Evolutionary conservation across 192 early-diverging fungal species (phyloP).

Genomic region (Podila horticola): DNA sequence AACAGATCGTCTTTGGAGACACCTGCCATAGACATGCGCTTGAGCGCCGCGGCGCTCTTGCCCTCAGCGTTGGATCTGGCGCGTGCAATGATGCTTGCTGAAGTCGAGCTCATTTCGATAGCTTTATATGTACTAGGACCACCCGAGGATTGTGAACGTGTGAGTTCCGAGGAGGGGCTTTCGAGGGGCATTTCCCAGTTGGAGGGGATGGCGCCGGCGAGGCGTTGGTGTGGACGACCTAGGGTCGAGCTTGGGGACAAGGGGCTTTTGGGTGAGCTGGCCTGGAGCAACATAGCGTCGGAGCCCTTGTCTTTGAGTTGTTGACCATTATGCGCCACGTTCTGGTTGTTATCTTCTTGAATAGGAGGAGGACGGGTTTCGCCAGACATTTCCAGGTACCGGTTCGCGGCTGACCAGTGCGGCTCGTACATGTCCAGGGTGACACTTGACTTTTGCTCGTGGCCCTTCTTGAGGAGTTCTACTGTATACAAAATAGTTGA

Average conservation of each 20-base stretch:
- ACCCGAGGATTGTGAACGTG: no score
- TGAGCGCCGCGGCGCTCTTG: not conserved
- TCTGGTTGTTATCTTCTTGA: not conserved
- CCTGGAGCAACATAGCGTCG: not conserved
- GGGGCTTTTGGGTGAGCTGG: not conserved
- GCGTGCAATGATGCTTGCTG: not conserved
- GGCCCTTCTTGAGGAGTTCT: constrained; percentile 1
- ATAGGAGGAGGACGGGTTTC: not conserved
- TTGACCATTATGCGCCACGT: not conserved
- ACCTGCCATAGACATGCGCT: constrained; percentile 9
- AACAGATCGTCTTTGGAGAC: constrained; percentile 60
- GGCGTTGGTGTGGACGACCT: not conserved
- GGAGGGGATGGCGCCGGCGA: not conserved
- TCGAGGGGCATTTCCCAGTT: not conserved
- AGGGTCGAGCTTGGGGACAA: not conserved
- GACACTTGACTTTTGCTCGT: constrained; percentile 23
- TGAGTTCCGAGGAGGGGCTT: not conserved
- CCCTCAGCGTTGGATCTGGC: not conserved
- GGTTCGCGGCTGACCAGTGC: constrained; percentile 36
- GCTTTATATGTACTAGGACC: no score
- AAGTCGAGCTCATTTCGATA: not conserved
- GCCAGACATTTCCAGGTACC: constrained; percentile 22
- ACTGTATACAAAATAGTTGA: no score
- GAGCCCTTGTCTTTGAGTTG: not conserved
- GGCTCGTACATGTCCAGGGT: constrained; percentile 41